phyloP scores from a whole-genome alignment of 495 filamentous ascomycete species.

The Penicillium coprophilum region DNA sequence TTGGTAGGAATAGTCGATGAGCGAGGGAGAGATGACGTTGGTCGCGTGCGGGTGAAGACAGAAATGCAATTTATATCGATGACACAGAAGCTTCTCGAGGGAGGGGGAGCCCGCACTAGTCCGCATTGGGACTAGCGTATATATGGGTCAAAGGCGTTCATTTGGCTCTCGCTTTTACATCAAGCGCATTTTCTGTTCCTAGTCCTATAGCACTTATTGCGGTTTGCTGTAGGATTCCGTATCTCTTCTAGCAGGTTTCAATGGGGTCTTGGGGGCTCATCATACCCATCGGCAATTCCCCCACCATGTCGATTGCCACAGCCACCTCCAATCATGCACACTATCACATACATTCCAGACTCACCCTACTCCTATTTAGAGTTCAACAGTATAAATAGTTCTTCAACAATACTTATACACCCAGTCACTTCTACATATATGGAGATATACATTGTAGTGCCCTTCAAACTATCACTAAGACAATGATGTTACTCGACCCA shows the following conservation, averaged over 20 bases:
- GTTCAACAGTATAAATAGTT: not conserved
- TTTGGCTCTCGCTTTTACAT: not conserved
- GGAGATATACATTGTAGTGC: not conserved
- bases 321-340: not conserved
- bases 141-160: not conserved
- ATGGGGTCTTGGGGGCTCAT: not conserved
- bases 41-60: constrained; percentile 35
- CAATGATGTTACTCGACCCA: constrained; percentile 9
- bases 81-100: constrained; percentile 51
- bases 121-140: constrained; percentile 21
- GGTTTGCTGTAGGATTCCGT: not conserved
- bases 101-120: constrained; percentile 34
- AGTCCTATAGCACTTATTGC: not conserved
- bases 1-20: constrained; percentile 3
- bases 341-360: not conserved
- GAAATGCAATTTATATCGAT: constrained; percentile 43
- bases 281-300: constrained; percentile 1
- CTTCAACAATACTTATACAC: not conserved
- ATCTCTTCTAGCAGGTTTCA: not conserved
- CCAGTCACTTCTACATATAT: not conserved
- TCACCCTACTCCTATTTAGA: too few relatives aligned
- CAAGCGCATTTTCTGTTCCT: not conserved
- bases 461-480: not conserved
- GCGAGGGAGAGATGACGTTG: constrained; percentile 16
- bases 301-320: constrained; percentile 5